Evolutionary conservation across 1,284 basidiomycete genomes (phyloP).

Genomic region (Bjerkandera adusta): DNA sequence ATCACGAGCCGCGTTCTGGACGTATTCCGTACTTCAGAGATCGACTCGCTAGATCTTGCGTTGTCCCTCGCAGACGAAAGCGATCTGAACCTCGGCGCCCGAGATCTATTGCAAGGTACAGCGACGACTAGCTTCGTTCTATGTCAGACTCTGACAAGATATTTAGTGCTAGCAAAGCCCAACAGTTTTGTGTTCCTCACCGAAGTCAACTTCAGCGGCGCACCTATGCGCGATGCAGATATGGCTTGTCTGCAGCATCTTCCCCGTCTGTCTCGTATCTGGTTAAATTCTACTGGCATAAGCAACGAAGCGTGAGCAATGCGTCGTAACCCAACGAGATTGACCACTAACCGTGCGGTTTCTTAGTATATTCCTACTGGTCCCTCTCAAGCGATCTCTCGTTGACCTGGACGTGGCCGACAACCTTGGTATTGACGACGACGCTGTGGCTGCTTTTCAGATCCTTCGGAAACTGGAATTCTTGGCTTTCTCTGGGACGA

Average conservation of each 20-base stretch:
- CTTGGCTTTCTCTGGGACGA: constrained; percentile 51
- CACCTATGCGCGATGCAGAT: constrained; percentile 45
- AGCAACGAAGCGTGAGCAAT: constrained; percentile 56
- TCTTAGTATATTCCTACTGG: constrained; percentile 54
- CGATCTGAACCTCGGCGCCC: constrained; percentile 44
- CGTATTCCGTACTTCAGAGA: constrained; percentile 24
- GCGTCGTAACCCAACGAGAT: neutral
- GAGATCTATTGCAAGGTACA: constrained; percentile 46
- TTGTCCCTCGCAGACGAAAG: constrained; percentile 45
- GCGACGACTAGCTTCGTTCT: constrained; percentile 11
- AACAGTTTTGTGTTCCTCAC: constrained; percentile 50
- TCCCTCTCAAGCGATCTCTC: constrained; percentile 52
- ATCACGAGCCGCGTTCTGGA: constrained; percentile 24
- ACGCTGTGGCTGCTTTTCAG: constrained; percentile 51
- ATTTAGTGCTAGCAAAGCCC: constrained; percentile 47
- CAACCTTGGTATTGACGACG: constrained; percentile 54
- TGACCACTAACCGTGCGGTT: neutral
- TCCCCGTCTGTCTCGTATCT: constrained; percentile 45
- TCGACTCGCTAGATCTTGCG: constrained; percentile 32
- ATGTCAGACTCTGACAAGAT: constrained; percentile 4
- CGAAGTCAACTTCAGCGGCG: constrained; percentile 45
- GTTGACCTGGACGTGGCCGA: constrained; percentile 45
- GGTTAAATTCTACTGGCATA: constrained; percentile 53
- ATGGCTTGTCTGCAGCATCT: constrained; percentile 52
- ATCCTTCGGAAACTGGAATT: constrained; percentile 44